Conservation (phyloP, 2,329 filamentous ascomycete species). For the Corynespora cassiicola region DNA sequence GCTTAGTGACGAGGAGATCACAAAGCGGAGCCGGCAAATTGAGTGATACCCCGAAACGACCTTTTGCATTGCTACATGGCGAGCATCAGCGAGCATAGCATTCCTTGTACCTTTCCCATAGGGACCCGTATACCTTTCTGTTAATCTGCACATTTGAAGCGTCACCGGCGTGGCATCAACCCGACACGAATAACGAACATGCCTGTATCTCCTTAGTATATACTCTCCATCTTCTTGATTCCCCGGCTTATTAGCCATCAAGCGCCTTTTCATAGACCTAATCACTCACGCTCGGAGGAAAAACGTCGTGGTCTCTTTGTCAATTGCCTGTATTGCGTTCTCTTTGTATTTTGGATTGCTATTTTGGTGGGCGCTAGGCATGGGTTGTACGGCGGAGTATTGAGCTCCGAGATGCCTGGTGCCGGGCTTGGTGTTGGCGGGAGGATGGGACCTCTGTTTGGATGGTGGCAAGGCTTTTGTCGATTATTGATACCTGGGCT, state of each 20-base stretch:
- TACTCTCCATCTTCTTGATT: slow-evolving; percentile 20
- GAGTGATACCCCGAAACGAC: slow-evolving; percentile 26
- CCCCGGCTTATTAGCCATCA: slow-evolving; percentile 21
- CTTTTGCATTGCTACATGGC: slow-evolving; percentile 8
- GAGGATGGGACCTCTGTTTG: too few relatives aligned
- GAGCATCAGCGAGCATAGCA: slow-evolving; percentile 19
- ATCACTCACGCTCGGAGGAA: slow-evolving; percentile 34
- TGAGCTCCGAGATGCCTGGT: too few relatives aligned
- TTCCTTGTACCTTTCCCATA: background rate
- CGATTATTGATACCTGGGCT: too few relatives aligned
- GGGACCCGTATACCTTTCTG: slow-evolving; percentile 21
- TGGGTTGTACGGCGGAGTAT: too few relatives aligned
- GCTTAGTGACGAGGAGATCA: slow-evolving; percentile 76
- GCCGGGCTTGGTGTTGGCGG: too few relatives aligned
- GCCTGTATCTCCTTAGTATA: slow-evolving; percentile 23
- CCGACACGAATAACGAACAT: slow-evolving; percentile 35
- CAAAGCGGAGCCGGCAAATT: slow-evolving; percentile 35
- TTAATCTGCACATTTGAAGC: slow-evolving; percentile 10
- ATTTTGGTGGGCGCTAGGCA: background rate
- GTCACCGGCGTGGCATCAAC: slow-evolving; percentile 8
- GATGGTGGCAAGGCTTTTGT: too few relatives aligned
- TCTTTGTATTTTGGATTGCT: slow-evolving; percentile 1
- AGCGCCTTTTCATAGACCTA: slow-evolving; percentile 27
- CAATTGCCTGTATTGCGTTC: background rate
- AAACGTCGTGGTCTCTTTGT: slow-evolving; percentile 1